Conservation (phyloP, 257 asterid species). For the Catharanthus roseus region DNA sequence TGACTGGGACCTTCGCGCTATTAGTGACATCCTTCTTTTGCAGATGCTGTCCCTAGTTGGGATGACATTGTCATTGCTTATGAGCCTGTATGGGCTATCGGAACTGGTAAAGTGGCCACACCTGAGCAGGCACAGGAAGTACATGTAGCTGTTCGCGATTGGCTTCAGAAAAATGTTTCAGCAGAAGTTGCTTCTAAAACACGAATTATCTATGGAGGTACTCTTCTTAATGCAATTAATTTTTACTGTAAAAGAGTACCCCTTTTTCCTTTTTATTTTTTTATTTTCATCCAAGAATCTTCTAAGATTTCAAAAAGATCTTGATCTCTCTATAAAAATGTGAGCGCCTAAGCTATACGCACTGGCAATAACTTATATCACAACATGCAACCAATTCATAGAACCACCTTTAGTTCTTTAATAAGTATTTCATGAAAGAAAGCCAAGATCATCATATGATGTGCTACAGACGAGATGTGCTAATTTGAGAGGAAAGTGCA, state of each 20-base stretch:
- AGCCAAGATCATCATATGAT: background rate
- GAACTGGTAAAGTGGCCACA: constrained; percentile 98
- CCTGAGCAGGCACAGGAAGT: constrained; percentile 99
- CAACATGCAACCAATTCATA: background rate
- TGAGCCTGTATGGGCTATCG: constrained; percentile 99
- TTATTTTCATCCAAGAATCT: no score
- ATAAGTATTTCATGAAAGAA: background rate
- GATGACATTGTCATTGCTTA: constrained; percentile 83
- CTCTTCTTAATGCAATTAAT: background rate
- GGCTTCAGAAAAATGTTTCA: constrained; percentile 86
- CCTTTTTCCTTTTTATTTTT: no score
- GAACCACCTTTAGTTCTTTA: background rate
- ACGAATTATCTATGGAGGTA: constrained; percentile 95
- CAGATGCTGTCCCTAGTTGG: constrained; percentile 95
- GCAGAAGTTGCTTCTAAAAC: constrained; percentile 87
- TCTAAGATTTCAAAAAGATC: background rate
- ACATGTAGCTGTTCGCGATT: constrained; percentile 87
- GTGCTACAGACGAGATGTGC: background rate
- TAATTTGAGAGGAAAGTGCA: background rate
- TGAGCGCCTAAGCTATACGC: background rate
- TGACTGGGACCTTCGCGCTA: background rate
- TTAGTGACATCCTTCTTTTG: constrained; percentile 13
- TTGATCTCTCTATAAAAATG: background rate
- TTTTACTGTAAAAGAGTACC: background rate
- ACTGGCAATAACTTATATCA: background rate